Evolutionary conservation across 768 basidiomycete genomes (phyloP).

Genomic region (Podaxis sp.): DNA sequence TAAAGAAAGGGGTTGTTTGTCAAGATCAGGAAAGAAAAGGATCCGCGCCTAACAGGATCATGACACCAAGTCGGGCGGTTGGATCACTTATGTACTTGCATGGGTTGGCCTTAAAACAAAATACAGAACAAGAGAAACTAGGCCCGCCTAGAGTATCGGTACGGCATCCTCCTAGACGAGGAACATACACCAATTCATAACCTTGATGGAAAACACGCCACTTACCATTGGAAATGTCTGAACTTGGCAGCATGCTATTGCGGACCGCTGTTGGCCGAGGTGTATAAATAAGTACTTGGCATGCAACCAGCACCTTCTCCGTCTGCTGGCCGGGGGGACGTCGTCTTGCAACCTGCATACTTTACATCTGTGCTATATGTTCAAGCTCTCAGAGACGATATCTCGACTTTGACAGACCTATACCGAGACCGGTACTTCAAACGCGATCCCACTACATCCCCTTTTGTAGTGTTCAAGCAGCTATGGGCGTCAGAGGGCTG

Average conservation of each 20-base stretch:
- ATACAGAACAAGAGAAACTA: too few species aligned
- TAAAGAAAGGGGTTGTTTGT: too few species aligned
- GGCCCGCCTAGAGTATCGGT: too few species aligned
- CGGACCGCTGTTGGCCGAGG: background rate
- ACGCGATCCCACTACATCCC: slow-evolving; percentile 29
- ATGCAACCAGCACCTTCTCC: slow-evolving; percentile 54
- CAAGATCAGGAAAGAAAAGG: too few species aligned
- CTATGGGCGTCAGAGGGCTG: slow-evolving; percentile 70
- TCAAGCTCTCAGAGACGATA: slow-evolving; percentile 60
- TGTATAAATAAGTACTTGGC: slow-evolving; percentile 9
- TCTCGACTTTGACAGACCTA: slow-evolving; percentile 47
- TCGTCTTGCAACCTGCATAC: slow-evolving; percentile 69
- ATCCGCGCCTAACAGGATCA: too few species aligned
- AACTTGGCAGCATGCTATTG: background rate
- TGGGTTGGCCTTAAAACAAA: too few species aligned
- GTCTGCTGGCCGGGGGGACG: slow-evolving; percentile 46
- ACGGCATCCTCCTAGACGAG: background rate
- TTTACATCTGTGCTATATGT: slow-evolving; percentile 80
- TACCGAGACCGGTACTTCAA: slow-evolving; percentile 50
- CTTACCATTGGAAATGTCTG: background rate
- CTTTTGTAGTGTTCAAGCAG: slow-evolving; percentile 70
- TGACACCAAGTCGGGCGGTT: too few species aligned
- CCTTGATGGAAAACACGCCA: background rate
- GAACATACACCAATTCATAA: background rate
- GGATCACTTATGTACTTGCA: too few species aligned